phyloP scores from a whole-genome alignment of 768 basidiomycete genomes.

The Podaxis mareebaensis region DNA sequence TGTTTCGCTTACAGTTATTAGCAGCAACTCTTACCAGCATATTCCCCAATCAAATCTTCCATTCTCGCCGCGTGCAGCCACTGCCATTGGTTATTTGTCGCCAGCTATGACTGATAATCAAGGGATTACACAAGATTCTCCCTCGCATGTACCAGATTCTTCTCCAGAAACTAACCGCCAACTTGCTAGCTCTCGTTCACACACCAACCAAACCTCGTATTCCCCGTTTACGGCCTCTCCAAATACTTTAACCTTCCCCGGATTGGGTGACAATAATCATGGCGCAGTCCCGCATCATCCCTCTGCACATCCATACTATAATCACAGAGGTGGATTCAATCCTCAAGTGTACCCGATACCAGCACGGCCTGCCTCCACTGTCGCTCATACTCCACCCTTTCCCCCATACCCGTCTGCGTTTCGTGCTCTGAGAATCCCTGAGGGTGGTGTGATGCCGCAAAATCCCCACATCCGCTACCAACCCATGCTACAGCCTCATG shows the following conservation, averaged over 20 bases:
- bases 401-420: constrained; percentile 35
- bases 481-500: constrained; percentile 38
- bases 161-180: not conserved
- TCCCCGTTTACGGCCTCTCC: not conserved
- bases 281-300: constrained; percentile 27
- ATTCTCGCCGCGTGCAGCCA: not conserved
- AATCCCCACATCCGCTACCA: constrained; percentile 42
- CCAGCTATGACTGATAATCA: constrained; percentile 2
- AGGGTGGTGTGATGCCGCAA: constrained; percentile 39
- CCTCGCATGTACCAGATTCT: not conserved
- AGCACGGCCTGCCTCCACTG: constrained; percentile 36
- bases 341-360: constrained; percentile 46
- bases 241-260: constrained; percentile 10
- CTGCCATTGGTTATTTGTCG: not conserved
- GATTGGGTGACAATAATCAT: constrained; percentile 23
- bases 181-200: not conserved
- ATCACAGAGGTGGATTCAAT: constrained; percentile 36
- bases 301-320: constrained; percentile 31
- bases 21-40: not conserved
- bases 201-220: not conserved
- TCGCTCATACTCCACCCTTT: constrained; percentile 36
- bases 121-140: not conserved
- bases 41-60: constrained; percentile 6
- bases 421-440: constrained; percentile 33
- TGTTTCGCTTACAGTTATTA: constrained; percentile 1